Base-by-base conservation (phyloP, 345 rosid species). In the Salix koriyanagi region DNA sequence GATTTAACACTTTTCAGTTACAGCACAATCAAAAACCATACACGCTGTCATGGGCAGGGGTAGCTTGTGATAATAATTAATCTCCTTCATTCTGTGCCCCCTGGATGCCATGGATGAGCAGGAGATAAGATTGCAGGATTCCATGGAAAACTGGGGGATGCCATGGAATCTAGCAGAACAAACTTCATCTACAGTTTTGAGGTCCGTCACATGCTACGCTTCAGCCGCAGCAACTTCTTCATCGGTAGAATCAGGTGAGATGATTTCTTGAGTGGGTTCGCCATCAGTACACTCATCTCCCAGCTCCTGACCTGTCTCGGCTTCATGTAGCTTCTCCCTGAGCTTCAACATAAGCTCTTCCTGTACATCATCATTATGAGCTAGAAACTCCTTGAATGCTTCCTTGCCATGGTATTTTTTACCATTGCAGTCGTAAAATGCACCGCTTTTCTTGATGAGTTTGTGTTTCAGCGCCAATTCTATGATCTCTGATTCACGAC, bases 331-430 rank as follows among this genome's bases (percentile, higher is more conserved):
- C 88, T 88, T 89, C 70, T 91, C 96, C 82, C 82, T 88, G 16
- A 96, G 90, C 83, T 81, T 89, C 48, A 10, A 72, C 79, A 69
- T 77, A 23, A 96, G 94, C 72, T 90, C 98, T 83, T 92, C 97
- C 6, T 84, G 79, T 15, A 70, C 80, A 2, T 72, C 71, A 64
- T 83, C 87, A 44, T 96, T 89, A 54, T 81, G 83, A 67, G 73
- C 79, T 46, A 96, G 79, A 64, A 81, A 94, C 41, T n/a, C 74
- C 86, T 85, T 94, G 21, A 96, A 67, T 39, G 91, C 90, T 34
- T 94, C 99, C 90, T 86, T 91, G n/a, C 99, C 99, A 70, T 74
- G 93, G 86, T 87, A 81, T 65, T 32, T 89, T 75, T 81, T 76
- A 48, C 79, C 92, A 41, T 88, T 84, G 42, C 80, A 87, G 73